Evolutionary conservation across 139 green algal genomes (phyloP).

Genomic region (Coelastrella sp.): DNA sequence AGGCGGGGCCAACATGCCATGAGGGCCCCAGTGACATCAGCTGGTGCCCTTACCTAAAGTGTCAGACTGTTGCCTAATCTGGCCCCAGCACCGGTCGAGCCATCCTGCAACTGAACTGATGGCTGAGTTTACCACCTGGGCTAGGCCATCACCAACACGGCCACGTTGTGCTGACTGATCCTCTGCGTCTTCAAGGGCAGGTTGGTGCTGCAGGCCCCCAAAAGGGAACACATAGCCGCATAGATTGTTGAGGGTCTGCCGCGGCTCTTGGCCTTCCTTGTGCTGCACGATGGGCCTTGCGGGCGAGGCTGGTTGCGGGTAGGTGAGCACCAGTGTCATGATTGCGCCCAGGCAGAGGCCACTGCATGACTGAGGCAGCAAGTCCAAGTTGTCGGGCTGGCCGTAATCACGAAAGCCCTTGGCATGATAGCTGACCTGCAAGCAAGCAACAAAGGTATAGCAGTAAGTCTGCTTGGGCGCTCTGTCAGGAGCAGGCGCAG

Average conservation of each 20-base stretch:
- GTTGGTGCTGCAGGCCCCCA: not conserved
- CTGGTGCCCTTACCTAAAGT: too few species aligned
- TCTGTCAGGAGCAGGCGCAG: too few species aligned
- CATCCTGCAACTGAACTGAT: not conserved
- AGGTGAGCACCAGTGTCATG: not conserved
- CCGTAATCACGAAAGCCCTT: too few species aligned
- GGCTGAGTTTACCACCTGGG: not conserved
- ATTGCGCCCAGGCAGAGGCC: not conserved
- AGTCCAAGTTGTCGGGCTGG: too few species aligned
- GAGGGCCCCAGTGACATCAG: too few species aligned
- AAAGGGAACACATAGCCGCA: not conserved
- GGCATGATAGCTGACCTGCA: too few species aligned
- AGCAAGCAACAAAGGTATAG: too few species aligned
- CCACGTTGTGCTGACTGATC: too few species aligned
- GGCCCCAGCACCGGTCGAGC: not conserved
- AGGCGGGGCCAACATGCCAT: too few species aligned
- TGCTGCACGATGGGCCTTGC: not conserved
- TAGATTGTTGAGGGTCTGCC: not conserved
- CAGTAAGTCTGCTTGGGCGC: too few species aligned
- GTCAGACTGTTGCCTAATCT: too few species aligned
- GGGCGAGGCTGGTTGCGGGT: not conserved
- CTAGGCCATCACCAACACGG: not conserved
- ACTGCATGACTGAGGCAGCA: too few species aligned
- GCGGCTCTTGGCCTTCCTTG: not conserved
- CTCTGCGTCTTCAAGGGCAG: not conserved